Percentiles rank a stretch among this genome's conserved stretches.
Conservation (phyloP, 345 rosid species). For the Kernera saxatilis region DNA sequence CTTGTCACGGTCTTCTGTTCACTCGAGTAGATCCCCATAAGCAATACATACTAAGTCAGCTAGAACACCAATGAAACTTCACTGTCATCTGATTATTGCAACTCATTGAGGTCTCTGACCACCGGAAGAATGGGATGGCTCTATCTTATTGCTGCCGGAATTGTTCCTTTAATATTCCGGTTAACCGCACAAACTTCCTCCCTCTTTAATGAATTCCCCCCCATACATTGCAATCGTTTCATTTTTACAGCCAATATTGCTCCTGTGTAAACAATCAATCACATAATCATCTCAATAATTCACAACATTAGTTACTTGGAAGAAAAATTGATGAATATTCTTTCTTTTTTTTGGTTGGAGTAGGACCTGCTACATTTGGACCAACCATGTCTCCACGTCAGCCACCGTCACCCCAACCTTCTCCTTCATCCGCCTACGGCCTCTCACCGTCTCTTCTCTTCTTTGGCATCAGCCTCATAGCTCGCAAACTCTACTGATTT, state of each 20-base stretch:
- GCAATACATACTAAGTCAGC: too few species aligned
- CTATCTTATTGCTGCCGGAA: constrained; percentile 58
- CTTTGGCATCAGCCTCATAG: constrained; percentile 34
- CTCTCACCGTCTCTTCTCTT: constrained; percentile 45
- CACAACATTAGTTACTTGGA: neutral
- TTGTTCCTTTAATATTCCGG: constrained; percentile 63
- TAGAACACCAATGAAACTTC: constrained; percentile 48
- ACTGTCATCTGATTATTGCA: constrained; percentile 55
- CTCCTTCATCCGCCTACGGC: constrained; percentile 45
- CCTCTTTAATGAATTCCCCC: constrained; percentile 45
- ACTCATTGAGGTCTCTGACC: constrained; percentile 50
- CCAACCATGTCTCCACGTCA: constrained; percentile 47
- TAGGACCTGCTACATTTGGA: constrained; percentile 51
- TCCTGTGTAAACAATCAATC: constrained; percentile 42
- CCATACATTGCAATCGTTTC: neutral
- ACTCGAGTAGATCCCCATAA: too few species aligned
- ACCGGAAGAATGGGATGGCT: constrained; percentile 54
- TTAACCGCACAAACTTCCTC: constrained; percentile 64
- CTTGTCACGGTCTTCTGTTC: too few species aligned
- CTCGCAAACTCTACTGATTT: constrained; percentile 36
- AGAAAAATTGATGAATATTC: neutral
- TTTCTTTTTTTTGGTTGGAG: neutral
- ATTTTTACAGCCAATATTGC: constrained; percentile 38
- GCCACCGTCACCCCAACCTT: constrained; percentile 45
- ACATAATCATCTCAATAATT: neutral